Evolutionary conservation across 495 filamentous ascomycete genomes (phyloP).

Genomic region (Physcia stellaris): DNA sequence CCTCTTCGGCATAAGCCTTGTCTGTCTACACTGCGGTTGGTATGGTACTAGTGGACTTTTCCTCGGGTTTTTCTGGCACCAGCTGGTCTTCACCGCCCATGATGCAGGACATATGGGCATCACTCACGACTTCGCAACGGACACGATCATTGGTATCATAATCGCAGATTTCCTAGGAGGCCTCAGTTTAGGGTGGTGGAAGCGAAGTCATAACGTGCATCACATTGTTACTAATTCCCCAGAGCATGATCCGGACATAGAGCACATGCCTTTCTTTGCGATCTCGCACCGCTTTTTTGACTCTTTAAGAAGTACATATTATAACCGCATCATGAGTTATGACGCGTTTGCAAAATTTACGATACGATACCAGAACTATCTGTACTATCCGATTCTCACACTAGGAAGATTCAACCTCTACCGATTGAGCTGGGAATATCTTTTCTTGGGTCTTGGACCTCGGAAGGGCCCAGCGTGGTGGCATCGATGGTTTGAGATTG

Average conservation of each 20-base stretch:
- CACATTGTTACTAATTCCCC: constrained; percentile 95
- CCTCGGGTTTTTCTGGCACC: constrained; percentile 85
- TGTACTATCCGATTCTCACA: constrained; percentile 75
- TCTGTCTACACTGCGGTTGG: constrained; percentile 59
- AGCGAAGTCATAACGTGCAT: constrained; percentile 92
- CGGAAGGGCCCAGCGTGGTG: constrained; percentile 74
- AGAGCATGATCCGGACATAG: constrained; percentile 94
- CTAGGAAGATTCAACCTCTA: constrained; percentile 94
- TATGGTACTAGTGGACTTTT: constrained; percentile 62
- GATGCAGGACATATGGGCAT: constrained; percentile 98
- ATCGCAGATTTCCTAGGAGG: constrained; percentile 87
- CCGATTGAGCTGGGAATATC: constrained; percentile 65
- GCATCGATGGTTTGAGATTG: constrained; percentile 76
- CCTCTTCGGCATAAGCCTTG: constrained; percentile 47
- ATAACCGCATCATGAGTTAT: constrained; percentile 74
- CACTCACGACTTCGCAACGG: constrained; percentile 71
- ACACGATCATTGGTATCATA: constrained; percentile 76
- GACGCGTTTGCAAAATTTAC: constrained; percentile 61
- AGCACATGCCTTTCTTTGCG: constrained; percentile 93
- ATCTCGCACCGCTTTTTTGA: constrained; percentile 75
- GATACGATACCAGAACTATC: constrained; percentile 63
- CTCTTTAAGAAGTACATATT: constrained; percentile 71
- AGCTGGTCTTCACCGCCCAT: constrained; percentile 88
- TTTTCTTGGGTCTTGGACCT: constrained; percentile 64
- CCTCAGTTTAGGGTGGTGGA: constrained; percentile 94